A percentile compares a stretch with the other conserved stretches of the same genome.
phyloP scores from a whole-genome alignment of 345 rosid species.

The Citrus glauca region DNA sequence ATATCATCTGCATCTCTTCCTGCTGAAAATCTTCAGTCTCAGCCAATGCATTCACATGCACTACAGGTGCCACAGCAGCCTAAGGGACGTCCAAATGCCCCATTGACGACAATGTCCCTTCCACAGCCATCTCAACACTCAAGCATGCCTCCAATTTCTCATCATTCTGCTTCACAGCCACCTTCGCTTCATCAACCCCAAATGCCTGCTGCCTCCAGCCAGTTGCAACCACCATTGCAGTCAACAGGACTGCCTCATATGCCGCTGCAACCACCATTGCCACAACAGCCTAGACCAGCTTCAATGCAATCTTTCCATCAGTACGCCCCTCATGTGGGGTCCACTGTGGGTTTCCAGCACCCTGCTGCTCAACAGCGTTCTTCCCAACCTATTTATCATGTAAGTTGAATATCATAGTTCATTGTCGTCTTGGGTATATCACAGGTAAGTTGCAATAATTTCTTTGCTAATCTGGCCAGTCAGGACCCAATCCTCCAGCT shows the following conservation, averaged over 20 bases:
- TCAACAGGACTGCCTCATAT: slow-evolving; percentile 49
- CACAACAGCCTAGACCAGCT: slow-evolving; percentile 49
- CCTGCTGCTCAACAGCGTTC: slow-evolving; percentile 66
- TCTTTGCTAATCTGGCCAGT: slow-evolving; percentile 39
- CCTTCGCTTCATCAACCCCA: slow-evolving; percentile 59
- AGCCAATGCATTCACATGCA: slow-evolving; percentile 50
- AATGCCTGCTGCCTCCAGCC: slow-evolving; percentile 49
- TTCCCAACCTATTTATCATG: slow-evolving; percentile 74
- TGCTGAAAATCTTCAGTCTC: slow-evolving; percentile 56
- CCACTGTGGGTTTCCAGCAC: slow-evolving; percentile 65
- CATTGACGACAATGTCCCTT: slow-evolving; percentile 39
- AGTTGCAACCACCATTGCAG: slow-evolving; percentile 67
- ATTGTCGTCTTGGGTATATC: neutral
- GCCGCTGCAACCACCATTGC: slow-evolving; percentile 60
- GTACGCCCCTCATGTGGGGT: slow-evolving; percentile 58
- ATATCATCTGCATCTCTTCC: slow-evolving; percentile 43
- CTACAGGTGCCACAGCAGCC: slow-evolving; percentile 56
- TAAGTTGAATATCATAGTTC: slow-evolving; percentile 37
- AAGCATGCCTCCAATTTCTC: slow-evolving; percentile 38
- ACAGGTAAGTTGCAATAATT: slow-evolving; percentile 4
- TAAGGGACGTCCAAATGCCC: slow-evolving; percentile 56
- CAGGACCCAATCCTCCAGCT: slow-evolving; percentile 53
- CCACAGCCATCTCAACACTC: slow-evolving; percentile 62
- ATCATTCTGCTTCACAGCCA: slow-evolving; percentile 59
- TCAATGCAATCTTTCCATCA: slow-evolving; percentile 53